Percentiles rank a stretch among this genome's conserved stretches.
Conservation (phyloP, 2,329 filamentous ascomycete genomes). For the Penicillium brevicompactum region DNA sequence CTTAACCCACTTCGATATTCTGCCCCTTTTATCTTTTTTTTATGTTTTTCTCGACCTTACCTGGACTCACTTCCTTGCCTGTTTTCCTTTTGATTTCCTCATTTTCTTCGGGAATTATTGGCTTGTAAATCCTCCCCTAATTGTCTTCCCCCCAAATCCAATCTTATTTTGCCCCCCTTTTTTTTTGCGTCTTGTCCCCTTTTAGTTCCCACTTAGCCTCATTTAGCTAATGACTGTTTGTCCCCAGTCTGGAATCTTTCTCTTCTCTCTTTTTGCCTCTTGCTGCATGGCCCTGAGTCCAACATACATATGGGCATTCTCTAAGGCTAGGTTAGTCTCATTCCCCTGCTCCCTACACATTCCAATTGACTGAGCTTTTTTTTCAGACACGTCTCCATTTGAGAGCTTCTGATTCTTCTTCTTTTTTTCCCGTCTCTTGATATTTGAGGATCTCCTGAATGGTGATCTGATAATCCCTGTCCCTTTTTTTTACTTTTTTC, state of each 20-base stretch:
- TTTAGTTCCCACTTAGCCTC: conserved; percentile 21
- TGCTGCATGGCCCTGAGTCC: conserved; percentile 5
- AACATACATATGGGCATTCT: conserved; percentile 23
- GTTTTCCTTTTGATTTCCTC: conserved; percentile 35
- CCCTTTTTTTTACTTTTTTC: conserved; percentile 55
- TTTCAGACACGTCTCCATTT: conserved; percentile 35
- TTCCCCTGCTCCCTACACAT: conserved; percentile 26
- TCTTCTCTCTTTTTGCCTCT: not conserved
- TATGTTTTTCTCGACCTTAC: conserved; percentile 24
- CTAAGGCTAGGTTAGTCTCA: conserved; percentile 17
- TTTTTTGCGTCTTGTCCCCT: conserved; percentile 12
- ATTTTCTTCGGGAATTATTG: conserved; percentile 25
- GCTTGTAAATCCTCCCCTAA: conserved; percentile 14
- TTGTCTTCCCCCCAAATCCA: conserved; percentile 20
- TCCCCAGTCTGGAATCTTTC: conserved; percentile 20
- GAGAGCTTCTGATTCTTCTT: conserved; percentile 26
- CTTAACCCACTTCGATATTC: conserved; percentile 30
- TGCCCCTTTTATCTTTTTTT: conserved; percentile 32
- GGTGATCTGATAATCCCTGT: conserved; percentile 52
- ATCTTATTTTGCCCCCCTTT: conserved; percentile 23
- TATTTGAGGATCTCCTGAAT: conserved; percentile 22
- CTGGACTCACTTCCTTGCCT: conserved; percentile 26
- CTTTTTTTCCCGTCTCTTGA: conserved; percentile 12
- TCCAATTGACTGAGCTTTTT: conserved; percentile 33
- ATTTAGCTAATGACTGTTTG: conserved; percentile 25